Evolutionary conservation across 2,329 filamentous ascomycete species (phyloP).

Genomic region (Didymella exigua): DNA sequence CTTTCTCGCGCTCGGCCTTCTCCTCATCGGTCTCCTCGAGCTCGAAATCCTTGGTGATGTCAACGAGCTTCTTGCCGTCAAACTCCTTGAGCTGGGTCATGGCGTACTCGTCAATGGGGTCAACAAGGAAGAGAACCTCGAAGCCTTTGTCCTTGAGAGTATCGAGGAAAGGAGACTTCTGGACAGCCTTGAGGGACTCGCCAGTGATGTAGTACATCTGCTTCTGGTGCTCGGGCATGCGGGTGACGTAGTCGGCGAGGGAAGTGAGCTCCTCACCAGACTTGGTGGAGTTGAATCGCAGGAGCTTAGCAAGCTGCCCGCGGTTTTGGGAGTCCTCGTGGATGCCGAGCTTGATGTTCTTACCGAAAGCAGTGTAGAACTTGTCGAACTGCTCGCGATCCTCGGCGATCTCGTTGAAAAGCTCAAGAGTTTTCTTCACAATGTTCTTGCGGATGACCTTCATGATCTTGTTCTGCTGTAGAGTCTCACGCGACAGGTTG

Average conservation of each 20-base stretch:
- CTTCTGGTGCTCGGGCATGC: constrained; percentile 99
- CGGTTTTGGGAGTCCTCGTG: constrained; percentile 99
- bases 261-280: constrained; percentile 95
- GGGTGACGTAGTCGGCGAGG: constrained; percentile 95
- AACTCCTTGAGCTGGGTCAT: constrained; percentile 99
- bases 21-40: constrained; percentile 99
- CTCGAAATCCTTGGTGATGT: constrained; percentile 99
- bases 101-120: constrained; percentile 99
- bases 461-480: constrained; percentile 99
- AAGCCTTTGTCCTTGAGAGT: constrained; percentile 99
- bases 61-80: constrained; percentile 99
- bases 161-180: constrained; percentile 98
- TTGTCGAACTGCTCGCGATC: constrained; percentile 99
- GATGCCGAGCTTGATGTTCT: constrained; percentile 99
- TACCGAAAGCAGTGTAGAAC: constrained; percentile 99
- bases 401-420: constrained; percentile 98
- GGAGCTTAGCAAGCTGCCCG: constrained; percentile 88
- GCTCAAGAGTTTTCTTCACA: constrained; percentile 99
- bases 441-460: constrained; percentile 99
- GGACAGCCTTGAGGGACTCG: constrained; percentile 97
- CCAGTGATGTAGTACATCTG: constrained; percentile 99
- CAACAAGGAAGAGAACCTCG: constrained; percentile 98
- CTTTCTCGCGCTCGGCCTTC: constrained; percentile 91
- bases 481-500: constrained; percentile 99
- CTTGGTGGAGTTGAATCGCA: constrained; percentile 99